Evolutionary conservation across 1,284 basidiomycete species (phyloP), one percentile per base, ranked within the genome.

Genomic region (Puccinia novopanici): DNA sequence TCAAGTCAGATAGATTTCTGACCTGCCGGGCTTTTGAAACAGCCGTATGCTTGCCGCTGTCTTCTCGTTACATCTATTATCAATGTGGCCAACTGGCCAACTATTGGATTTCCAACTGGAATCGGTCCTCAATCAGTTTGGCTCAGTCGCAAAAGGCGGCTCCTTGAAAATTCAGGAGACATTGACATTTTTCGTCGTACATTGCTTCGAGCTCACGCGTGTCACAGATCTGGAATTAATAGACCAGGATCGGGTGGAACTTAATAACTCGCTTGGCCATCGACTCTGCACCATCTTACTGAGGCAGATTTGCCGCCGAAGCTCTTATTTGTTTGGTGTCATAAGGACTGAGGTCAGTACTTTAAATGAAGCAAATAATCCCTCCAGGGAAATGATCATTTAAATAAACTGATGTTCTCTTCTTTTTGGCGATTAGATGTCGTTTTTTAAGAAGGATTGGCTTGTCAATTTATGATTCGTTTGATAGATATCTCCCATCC

Each of bases 271-370:
- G 40, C 27, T 80, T 45, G 67, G 78, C 50, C 42, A 63, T 65
- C 68, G 70, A 40, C 40, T 81, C 9, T 81, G 79, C 27, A 68
- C 61, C 22, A 81, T 81, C 22, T 52, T 81, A 22, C 17, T 81
- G 45, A 48, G 79, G n/a, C 79, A 81, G 30, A 81, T 81, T 59
- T 67, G 61, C 54, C 57, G 71, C 50, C 63, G 70, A 75, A 68
- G 72, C 52, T 63, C 79, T 22, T 81, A 67, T 57, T 40, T 81
- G 50, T 72, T 71, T 10, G 79, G 71, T 30, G 63, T 81, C 0
- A 73, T 81, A 27, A 65, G 40, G 67, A 81, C 57, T 59, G 79
- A 81, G 61, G 79, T 81, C 2, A 61, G 77, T 13, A n/a, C 17
- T 52, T 42, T 0, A 48, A 71, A 54, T 10, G 37, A 17, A 22